Percentiles rank a stretch among this genome's conserved stretches.
Evolutionary conservation across 805 yeast species (phyloP).

Genomic region (Clavispora asparagi): DNA sequence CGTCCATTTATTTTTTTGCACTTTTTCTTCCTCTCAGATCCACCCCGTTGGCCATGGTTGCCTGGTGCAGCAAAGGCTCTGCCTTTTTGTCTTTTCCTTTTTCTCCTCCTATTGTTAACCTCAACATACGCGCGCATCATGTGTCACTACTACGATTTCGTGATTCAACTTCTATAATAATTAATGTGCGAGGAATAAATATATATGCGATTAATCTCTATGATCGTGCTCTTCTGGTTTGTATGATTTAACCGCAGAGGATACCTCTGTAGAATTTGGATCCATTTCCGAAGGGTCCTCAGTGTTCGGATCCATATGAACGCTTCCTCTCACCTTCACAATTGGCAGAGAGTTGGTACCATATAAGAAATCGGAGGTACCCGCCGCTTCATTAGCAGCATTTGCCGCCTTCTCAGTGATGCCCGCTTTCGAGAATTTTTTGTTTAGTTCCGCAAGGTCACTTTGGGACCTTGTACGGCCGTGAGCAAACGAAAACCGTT

Average conservation of each 20-base stretch:
- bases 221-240: not conserved
- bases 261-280: not conserved
- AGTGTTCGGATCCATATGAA: not conserved
- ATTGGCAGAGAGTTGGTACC: not conserved
- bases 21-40: not conserved
- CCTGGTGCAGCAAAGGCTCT: too few relatives aligned
- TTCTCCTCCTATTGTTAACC: too few relatives aligned
- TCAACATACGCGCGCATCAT: too few relatives aligned
- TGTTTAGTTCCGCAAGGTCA: not conserved
- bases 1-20: conserved; percentile 46
- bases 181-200: not conserved
- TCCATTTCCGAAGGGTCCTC: not conserved
- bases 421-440: conserved; percentile 9
- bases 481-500: not conserved
- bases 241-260: not conserved
- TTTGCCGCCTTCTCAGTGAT: conserved; percentile 9
- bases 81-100: too few relatives aligned
- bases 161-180: not conserved
- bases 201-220: not conserved
- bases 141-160: too few relatives aligned
- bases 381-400: conserved; percentile 16
- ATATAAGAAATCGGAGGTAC: conserved; percentile 3
- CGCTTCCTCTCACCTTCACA: not conserved
- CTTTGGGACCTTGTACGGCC: not conserved
- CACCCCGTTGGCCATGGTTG: too few relatives aligned